Conservation (phyloP, 192 early-diverging fungal species). For the Podila verticillata region DNA sequence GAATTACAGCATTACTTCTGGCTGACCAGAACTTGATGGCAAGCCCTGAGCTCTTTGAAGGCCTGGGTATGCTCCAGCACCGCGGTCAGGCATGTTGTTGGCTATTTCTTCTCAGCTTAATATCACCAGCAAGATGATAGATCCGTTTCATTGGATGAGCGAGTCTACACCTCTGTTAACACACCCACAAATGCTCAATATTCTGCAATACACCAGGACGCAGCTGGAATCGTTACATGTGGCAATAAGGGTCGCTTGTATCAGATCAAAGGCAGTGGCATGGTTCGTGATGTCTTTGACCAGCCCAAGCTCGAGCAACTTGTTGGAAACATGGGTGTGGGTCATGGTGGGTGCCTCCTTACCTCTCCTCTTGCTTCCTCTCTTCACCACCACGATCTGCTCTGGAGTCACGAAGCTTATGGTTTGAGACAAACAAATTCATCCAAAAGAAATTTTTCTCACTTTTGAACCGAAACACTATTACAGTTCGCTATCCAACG, state of each 20-base stretch:
- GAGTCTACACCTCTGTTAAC: neutral
- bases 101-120: neutral
- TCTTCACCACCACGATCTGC: neutral
- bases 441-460: conserved; percentile 3
- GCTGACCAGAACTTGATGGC: conserved; percentile 79
- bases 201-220: conserved; percentile 76
- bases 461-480: neutral
- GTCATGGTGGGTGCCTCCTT: conserved; percentile 82
- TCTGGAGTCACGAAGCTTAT: neutral
- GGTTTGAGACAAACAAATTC: neutral
- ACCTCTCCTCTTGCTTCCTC: conserved; percentile 5
- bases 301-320: conserved; percentile 79
- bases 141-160: neutral
- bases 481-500: conserved; percentile 95
- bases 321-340: conserved; percentile 91
- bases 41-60: conserved; percentile 92
- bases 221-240: conserved; percentile 98
- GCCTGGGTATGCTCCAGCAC: conserved; percentile 95
- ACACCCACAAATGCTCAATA: too few relatives aligned
- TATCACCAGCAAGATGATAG: neutral
- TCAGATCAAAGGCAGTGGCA: conserved; percentile 99
- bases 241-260: conserved; percentile 95
- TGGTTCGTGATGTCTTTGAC: conserved; percentile 98
- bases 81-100: conserved; percentile 87
- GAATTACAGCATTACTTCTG: conserved; percentile 85